A percentile compares a stretch with the other conserved stretches of the same genome.
Conservation (phyloP, 768 basidiomycete genomes). For the Roridomyces roridus region DNA sequence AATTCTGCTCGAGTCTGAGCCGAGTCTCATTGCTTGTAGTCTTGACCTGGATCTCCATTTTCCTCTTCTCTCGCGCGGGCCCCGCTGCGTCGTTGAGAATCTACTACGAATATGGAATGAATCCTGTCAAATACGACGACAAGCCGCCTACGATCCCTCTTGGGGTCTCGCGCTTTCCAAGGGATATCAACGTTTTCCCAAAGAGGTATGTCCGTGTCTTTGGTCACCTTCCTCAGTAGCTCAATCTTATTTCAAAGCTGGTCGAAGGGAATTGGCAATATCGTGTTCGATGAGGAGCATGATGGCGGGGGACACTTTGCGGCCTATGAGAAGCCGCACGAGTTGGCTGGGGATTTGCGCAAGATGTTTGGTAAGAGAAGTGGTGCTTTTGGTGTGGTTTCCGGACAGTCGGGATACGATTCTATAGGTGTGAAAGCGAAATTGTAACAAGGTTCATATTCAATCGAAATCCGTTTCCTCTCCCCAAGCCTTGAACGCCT, state of each 20-base stretch:
- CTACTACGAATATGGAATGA: neutral
- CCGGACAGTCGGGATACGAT: too few species aligned
- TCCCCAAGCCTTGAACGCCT: constrained; percentile 21
- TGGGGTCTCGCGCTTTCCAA: neutral
- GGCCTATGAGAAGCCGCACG: constrained; percentile 5
- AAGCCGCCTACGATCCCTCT: neutral
- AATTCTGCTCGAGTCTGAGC: neutral
- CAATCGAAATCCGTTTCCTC: constrained; percentile 13
- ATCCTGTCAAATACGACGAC: neutral
- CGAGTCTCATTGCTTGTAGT: neutral
- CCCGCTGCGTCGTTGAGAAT: neutral
- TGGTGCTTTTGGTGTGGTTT: too few species aligned
- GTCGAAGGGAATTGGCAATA: neutral
- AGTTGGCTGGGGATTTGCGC: too few species aligned
- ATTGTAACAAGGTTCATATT: neutral
- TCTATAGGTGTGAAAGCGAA: too few species aligned
- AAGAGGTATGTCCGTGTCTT: neutral
- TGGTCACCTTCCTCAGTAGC: neutral
- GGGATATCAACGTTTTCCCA: neutral
- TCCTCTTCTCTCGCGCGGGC: neutral
- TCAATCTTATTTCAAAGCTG: neutral
- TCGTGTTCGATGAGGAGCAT: constrained; percentile 2
- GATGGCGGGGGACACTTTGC: constrained; percentile 7
- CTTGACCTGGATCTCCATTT: neutral
- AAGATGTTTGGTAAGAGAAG: too few species aligned